These are phyloP conservation scores for Hygrocybe coccinea DNA, from an alignment of 768 basidiomycete species.

Conservation along the genomic window DNA sequence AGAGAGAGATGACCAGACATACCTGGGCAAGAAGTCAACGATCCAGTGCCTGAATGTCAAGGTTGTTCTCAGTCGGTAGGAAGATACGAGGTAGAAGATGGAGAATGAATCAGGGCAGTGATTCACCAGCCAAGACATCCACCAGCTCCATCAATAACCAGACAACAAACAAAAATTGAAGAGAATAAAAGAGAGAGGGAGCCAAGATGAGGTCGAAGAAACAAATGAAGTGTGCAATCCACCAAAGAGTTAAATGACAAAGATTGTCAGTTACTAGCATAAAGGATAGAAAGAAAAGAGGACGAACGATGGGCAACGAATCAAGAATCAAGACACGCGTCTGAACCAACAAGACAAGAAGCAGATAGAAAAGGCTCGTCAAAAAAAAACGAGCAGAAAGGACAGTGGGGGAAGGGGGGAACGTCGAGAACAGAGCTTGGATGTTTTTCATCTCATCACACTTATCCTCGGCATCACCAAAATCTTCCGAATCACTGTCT, in stretches of 20 bases:
- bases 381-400: conserved; percentile 5
- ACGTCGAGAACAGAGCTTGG: conserved; percentile 3
- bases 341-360: conserved; percentile 5
- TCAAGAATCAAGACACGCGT: conserved; percentile 3
- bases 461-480: neutral
- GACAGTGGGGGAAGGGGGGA: conserved; percentile 6
- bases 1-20: neutral
- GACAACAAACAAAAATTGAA: neutral
- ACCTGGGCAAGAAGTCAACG: neutral
- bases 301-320: neutral
- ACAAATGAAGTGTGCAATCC: conserved; percentile 1
- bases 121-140: conserved; percentile 2
- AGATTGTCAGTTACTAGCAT: conserved; percentile 4
- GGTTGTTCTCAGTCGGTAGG: neutral
- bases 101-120: neutral
- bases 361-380: conserved; percentile 5
- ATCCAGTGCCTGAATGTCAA: neutral
- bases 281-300: neutral
- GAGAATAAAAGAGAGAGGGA: conserved; percentile 3
- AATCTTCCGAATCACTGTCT: conserved; percentile 3
- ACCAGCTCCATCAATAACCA: neutral
- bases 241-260: conserved; percentile 1
- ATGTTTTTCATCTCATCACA: conserved; percentile 3
- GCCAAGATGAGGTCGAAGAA: neutral
- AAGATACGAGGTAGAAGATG: neutral